A percentile compares a stretch with the other conserved stretches of the same genome.
Conservation (phyloP, 768 basidiomycete genomes). For the Trametopsis cervina region DNA sequence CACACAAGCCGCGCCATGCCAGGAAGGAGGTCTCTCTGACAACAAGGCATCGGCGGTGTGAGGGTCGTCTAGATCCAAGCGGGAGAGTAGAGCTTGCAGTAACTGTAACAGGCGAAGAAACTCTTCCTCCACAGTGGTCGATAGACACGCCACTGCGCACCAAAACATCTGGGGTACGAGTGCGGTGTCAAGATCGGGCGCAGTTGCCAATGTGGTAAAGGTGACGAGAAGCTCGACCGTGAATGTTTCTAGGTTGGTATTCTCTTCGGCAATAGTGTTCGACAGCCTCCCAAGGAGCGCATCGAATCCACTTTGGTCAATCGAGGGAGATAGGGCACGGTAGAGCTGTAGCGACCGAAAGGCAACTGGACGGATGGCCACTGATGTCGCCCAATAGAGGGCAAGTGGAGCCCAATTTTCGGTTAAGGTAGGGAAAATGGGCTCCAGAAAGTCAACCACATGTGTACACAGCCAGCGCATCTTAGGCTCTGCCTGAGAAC, state of each 20-base stretch:
- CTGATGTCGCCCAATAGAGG: constrained; percentile 79
- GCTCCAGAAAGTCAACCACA: constrained; percentile 60
- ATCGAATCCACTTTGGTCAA: constrained; percentile 67
- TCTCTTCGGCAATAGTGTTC: constrained; percentile 72
- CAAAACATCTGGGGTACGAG: constrained; percentile 84
- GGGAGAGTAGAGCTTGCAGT: constrained; percentile 56
- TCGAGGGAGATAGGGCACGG: constrained; percentile 66
- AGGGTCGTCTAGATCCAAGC: constrained; percentile 65
- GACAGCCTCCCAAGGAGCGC: constrained; percentile 77
- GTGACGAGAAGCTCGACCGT: constrained; percentile 78
- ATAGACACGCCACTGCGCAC: constrained; percentile 75
- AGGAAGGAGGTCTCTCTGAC: constrained; percentile 60
- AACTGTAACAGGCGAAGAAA: constrained; percentile 63
- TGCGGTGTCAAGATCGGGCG: constrained; percentile 47
- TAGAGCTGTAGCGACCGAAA: constrained; percentile 90
- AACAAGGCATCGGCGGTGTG: constrained; percentile 63
- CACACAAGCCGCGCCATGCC: constrained; percentile 57
- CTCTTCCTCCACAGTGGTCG: constrained; percentile 77
- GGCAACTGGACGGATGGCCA: constrained; percentile 79
- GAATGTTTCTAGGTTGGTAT: constrained; percentile 75
- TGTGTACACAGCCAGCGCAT: constrained; percentile 63
- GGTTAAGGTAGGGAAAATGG: constrained; percentile 60
- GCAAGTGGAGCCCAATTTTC: constrained; percentile 78
- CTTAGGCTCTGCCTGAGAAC: constrained; percentile 50
- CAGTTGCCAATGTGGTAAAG: constrained; percentile 52